Evolutionary conservation across 1,284 basidiomycete species (phyloP).

Genomic region (Fistulinella cinereoalba): DNA sequence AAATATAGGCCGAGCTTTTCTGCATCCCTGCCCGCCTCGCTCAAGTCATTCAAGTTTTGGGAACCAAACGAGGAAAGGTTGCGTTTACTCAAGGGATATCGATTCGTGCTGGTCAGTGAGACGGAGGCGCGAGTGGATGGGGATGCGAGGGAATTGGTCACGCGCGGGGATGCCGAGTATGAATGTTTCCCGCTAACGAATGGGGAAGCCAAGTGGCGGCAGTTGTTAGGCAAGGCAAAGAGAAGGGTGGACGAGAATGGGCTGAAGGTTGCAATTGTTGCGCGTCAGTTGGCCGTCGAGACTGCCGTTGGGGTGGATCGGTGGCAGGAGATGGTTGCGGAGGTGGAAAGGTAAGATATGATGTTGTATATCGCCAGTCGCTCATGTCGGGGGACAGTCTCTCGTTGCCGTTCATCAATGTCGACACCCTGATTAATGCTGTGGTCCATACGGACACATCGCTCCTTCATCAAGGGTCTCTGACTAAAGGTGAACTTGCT

Average conservation of each 20-base stretch:
- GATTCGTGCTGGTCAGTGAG: conserved; percentile 60
- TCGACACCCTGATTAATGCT: conserved; percentile 39
- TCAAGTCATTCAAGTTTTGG: conserved; percentile 58
- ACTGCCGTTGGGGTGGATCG: conserved; percentile 47
- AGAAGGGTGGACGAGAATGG: conserved; percentile 41
- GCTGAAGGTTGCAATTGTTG: conserved; percentile 51
- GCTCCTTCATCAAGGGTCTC: conserved; percentile 8
- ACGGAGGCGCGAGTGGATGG: conserved; percentile 46
- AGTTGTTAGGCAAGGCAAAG: conserved; percentile 49
- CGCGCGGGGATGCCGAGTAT: conserved; percentile 52
- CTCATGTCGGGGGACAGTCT: conserved; percentile 32
- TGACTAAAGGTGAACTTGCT: conserved; percentile 22
- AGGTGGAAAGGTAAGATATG: conserved; percentile 48
- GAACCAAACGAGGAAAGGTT: conserved; percentile 59
- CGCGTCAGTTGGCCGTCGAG: conserved; percentile 44
- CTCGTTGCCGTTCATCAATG: conserved; percentile 36
- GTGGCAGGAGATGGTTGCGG: conserved; percentile 51
- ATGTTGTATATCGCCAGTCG: not conserved
- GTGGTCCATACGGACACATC: conserved; percentile 41
- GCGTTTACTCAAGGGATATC: conserved; percentile 47
- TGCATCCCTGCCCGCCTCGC: conserved; percentile 41
- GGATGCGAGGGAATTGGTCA: conserved; percentile 51
- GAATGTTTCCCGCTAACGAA: conserved; percentile 54
- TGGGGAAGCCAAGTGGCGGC: conserved; percentile 49
- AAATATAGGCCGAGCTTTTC: conserved; percentile 60